Percentiles rank a stretch among this genome's conserved stretches.
Conservation (phyloP, 2,329 filamentous ascomycete species). For the Arthrobotrys sphaeroides region DNA sequence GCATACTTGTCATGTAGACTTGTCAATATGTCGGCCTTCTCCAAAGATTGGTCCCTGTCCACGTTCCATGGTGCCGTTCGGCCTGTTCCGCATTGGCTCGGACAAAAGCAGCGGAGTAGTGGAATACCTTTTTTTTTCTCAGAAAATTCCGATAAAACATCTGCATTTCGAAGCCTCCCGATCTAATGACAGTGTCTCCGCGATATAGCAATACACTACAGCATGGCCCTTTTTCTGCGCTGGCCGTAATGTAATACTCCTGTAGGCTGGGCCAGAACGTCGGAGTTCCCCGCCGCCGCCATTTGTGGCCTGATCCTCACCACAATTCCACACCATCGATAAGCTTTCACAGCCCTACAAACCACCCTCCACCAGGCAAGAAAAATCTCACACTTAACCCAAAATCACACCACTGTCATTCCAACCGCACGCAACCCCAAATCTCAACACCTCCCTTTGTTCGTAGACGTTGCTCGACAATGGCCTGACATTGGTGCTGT, state of each 20-base stretch:
- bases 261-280: neutral
- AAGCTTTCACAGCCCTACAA: constrained; percentile 5
- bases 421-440: constrained; percentile 40
- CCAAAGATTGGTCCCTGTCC: neutral
- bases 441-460: neutral
- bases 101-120: constrained; percentile 11
- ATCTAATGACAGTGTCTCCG: neutral
- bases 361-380: neutral
- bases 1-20: too few relatives aligned
- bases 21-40: neutral
- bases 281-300: constrained; percentile 45
- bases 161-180: neutral
- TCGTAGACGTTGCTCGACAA: constrained; percentile 37
- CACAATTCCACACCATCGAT: constrained; percentile 34
- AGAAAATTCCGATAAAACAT: neutral
- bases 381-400: neutral
- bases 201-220: neutral
- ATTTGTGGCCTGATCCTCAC: constrained; percentile 47
- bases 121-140: neutral
- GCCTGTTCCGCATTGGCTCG: neutral
- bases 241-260: too few relatives aligned
- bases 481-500: constrained; percentile 41
- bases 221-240: too few relatives aligned
- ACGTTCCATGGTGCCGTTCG: neutral
- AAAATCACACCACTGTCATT: constrained; percentile 47